Percentiles rank a stretch among this genome's conserved stretches.
Conservation (phyloP, 805 yeast genomes). For the Lipomyces anomalus region DNA sequence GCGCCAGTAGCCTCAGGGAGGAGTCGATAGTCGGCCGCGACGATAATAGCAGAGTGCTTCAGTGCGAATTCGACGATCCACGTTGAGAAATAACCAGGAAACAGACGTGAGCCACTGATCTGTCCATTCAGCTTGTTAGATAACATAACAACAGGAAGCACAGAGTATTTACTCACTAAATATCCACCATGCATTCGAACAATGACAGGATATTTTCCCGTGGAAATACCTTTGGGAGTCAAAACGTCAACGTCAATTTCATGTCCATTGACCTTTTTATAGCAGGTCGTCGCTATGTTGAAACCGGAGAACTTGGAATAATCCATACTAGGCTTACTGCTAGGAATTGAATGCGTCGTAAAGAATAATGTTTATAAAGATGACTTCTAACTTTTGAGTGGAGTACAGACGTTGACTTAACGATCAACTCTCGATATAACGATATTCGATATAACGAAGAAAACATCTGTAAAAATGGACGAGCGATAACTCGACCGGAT, state of each 20-base stretch:
- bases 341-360: no score
- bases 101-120: slow-evolving; percentile 11
- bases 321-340: no score
- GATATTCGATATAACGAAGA: no score
- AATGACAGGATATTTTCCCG: neutral
- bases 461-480: no score
- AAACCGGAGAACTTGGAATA: no score
- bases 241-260: neutral
- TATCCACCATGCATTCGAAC: slow-evolving; percentile 7
- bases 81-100: slow-evolving; percentile 4
- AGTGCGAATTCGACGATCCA: slow-evolving; percentile 7
- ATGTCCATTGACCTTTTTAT: slow-evolving; percentile 1
- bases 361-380: no score
- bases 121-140: neutral
- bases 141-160: neutral
- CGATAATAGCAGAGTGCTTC: slow-evolving; percentile 1
- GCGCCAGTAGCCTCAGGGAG: slow-evolving; percentile 3
- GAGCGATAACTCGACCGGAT: no score
- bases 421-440: no score
- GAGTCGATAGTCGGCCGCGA: slow-evolving; percentile 1
- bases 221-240: neutral
- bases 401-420: no score
- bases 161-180: slow-evolving; percentile 2
- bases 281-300: neutral
- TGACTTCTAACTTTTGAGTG: no score